Conservation (phyloP, 176 grass and related monocot species). For the Pontederia paniculata region DNA sequence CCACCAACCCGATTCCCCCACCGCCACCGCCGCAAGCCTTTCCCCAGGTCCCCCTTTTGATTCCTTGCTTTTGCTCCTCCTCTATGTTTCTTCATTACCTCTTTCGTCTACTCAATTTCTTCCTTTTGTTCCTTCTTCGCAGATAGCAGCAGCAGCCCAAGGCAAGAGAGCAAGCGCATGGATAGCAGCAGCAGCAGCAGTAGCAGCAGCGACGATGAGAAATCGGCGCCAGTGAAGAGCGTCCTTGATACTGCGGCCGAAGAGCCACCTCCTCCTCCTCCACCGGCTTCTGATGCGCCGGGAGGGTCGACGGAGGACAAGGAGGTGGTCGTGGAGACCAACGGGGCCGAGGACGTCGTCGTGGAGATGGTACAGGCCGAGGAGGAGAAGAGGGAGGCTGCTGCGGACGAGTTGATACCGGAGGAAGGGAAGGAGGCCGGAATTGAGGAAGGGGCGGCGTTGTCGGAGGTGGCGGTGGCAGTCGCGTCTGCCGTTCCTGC, state of each 20-base stretch:
- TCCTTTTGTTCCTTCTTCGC: too few relatives aligned
- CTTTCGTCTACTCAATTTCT: not conserved
- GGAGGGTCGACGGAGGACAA: not conserved
- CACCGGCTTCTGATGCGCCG: not conserved
- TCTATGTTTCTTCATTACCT: not conserved
- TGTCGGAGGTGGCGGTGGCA: too few relatives aligned
- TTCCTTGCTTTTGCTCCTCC: not conserved
- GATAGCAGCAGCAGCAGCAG: slow-evolving; percentile 8
- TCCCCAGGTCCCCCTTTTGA: not conserved
- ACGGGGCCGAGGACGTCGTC: not conserved
- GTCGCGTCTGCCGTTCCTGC: too few relatives aligned
- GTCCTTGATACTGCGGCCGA: too few relatives aligned
- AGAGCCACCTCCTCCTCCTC: too few relatives aligned
- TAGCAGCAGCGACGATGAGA: not conserved
- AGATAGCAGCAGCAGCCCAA: not conserved
- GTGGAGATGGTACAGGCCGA: not conserved
- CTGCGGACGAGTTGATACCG: too few relatives aligned
- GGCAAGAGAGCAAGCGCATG: too few relatives aligned
- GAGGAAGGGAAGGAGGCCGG: too few relatives aligned
- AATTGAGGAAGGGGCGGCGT: too few relatives aligned
- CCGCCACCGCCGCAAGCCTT: too few relatives aligned
- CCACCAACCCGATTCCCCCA: not conserved
- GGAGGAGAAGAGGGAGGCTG: too few relatives aligned
- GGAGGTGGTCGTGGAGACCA: not conserved
- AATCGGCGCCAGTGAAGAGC: not conserved